phyloP scores from a whole-genome alignment of 352 stramenopile species.

The Pythium utonaiense region DNA sequence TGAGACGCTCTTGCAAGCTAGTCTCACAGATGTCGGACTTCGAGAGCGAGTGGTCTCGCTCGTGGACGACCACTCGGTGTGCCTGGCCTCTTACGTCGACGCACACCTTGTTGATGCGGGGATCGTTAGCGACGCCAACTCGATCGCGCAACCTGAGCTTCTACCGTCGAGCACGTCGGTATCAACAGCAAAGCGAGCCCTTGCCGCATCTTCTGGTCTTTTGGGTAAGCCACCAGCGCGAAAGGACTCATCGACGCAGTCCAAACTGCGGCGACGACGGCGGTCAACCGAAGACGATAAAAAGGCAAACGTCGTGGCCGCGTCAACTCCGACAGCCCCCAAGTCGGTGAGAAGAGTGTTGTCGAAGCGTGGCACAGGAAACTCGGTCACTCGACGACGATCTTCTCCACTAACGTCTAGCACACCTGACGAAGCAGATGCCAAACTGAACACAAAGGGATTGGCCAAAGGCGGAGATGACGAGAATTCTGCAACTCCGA shows the following conservation, averaged over 20 bases:
- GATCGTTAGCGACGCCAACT: conserved; percentile 11
- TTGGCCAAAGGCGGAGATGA: no score
- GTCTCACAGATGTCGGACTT: conserved; percentile 30
- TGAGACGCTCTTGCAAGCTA: conserved; percentile 44
- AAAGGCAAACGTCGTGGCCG: not conserved
- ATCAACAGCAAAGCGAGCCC: not conserved
- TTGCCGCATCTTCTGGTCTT: not conserved
- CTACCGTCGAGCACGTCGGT: not conserved
- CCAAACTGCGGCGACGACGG: conserved; percentile 4
- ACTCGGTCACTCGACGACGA: conserved; percentile 15
- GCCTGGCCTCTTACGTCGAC: conserved; percentile 36
- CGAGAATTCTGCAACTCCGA: not conserved
- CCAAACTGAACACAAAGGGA: no score
- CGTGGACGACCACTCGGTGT: conserved; percentile 35
- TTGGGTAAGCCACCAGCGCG: conserved; percentile 29
- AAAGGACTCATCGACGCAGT: conserved; percentile 8
- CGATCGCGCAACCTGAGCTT: not conserved
- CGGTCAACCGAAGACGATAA: conserved; percentile 7
- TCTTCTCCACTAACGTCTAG: conserved; percentile 9
- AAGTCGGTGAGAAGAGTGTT: not conserved
- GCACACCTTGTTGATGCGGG: conserved; percentile 34
- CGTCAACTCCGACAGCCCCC: not conserved
- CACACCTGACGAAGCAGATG: not conserved
- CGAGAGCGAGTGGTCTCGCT: conserved; percentile 30
- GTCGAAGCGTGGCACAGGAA: not conserved